phyloP scores from a whole-genome alignment of 1,284 basidiomycete genomes.

The Microstroma glucosiphilum region DNA sequence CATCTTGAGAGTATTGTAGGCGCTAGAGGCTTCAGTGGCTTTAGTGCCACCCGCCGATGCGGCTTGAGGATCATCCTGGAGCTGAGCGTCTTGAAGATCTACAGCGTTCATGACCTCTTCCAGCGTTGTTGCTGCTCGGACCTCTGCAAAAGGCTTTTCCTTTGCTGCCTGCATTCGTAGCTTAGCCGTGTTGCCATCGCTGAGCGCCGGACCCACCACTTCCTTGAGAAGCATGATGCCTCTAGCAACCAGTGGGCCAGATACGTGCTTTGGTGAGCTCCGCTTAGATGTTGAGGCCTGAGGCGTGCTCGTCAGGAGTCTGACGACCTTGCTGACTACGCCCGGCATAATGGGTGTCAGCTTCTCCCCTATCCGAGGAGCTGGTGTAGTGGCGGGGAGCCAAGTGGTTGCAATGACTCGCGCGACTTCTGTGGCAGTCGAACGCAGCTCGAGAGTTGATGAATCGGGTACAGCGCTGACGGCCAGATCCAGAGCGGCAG shows the following conservation, averaged over 20 bases:
- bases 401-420: slow-evolving; percentile 8
- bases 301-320: background rate
- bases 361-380: background rate
- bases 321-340: background rate
- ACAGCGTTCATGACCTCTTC: background rate
- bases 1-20: background rate
- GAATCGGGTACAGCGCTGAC: background rate
- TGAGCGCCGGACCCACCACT: background rate
- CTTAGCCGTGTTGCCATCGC: background rate
- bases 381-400: background rate
- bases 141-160: background rate
- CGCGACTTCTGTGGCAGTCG: slow-evolving; percentile 2
- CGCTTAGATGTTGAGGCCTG: slow-evolving; percentile 1
- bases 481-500: slow-evolving; percentile 11
- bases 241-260: background rate
- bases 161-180: background rate
- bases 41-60: background rate
- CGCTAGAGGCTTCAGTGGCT: background rate
- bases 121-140: background rate
- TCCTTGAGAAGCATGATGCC: background rate
- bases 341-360: background rate
- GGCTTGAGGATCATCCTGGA: background rate
- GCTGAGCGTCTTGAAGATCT: background rate
- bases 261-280: background rate
- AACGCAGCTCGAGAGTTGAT: background rate